Evolutionary conservation across 1,284 basidiomycete genomes (phyloP).

Genomic region (Waitea zeae): DNA sequence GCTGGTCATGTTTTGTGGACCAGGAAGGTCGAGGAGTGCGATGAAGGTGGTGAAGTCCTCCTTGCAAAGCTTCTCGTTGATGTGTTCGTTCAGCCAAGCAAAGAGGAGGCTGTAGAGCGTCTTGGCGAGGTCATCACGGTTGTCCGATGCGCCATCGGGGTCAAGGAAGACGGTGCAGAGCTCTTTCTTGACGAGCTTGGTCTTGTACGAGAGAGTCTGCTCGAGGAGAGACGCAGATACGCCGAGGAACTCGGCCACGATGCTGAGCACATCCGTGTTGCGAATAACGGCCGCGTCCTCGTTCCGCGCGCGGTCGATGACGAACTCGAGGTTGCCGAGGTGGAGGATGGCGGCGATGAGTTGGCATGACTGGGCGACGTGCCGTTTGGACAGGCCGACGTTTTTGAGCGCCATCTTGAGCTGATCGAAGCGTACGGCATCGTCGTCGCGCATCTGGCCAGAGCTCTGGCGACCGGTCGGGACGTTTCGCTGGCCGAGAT

Average conservation of each 20-base stretch:
- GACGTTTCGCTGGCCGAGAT: conserved; percentile 67
- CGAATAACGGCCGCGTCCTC: conserved; percentile 80
- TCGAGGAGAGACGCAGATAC: conserved; percentile 64
- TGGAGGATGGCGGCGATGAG: conserved; percentile 90
- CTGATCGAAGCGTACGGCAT: conserved; percentile 74
- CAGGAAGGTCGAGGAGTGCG: conserved; percentile 90
- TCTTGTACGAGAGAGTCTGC: conserved; percentile 80
- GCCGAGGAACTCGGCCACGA: conserved; percentile 86
- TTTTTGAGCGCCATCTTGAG: conserved; percentile 89
- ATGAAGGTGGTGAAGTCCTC: conserved; percentile 89
- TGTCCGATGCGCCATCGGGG: conserved; percentile 81
- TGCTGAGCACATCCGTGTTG: conserved; percentile 63
- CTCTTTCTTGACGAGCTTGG: conserved; percentile 85
- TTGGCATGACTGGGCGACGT: conserved; percentile 90
- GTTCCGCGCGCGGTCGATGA: conserved; percentile 63
- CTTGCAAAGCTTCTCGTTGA: conserved; percentile 86
- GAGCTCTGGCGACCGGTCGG: conserved; percentile 18
- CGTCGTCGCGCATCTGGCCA: conserved; percentile 42
- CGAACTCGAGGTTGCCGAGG: conserved; percentile 90
- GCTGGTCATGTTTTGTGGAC: conserved; percentile 77
- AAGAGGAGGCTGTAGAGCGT: conserved; percentile 91
- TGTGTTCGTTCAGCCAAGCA: conserved; percentile 90
- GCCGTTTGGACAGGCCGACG: conserved; percentile 82
- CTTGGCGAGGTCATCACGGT: conserved; percentile 87
- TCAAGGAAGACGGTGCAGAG: conserved; percentile 94